Base-by-base conservation (phyloP, 2,329 filamentous ascomycete species). In the Fusarium sp. region DNA sequence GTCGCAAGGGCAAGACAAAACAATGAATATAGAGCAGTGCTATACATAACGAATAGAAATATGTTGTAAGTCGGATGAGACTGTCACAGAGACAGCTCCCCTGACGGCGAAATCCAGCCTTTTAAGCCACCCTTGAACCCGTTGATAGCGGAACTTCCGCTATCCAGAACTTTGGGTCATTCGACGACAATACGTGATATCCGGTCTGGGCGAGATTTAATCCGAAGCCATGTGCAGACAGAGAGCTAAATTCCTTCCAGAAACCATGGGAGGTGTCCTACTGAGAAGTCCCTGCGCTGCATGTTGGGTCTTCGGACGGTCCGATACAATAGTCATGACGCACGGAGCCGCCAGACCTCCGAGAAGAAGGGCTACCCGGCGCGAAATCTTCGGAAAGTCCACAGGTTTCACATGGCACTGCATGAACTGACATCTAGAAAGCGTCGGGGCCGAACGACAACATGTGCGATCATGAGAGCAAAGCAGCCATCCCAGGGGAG, bases 131-230 rank as follows among this genome's bases (percentile, higher is more conserved):
- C 13, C 12, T 37, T 16, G 16, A 7, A 37, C 12, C 7, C n/a
- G 23, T 43, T 10, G 8, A 52, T 7, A 12, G 50, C 64, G 68
- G 67, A 28, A 57, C 13, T 36, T 31, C 67, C 67, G 64, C 36
- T n/a, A 31, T 41, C 11, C 13, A 58, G 43, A 58, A 18, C 4
- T 39, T 6, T 51, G 37, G 40, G 39, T 59, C 47, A 31, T 27
- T 43, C 37, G 34, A 47, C 46, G 34, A 60, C 40, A 27, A 51
- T 52, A 41, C 23, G 53, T 44, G 40, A 37, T 28, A 41, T 15
- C 50, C 68, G 65, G 68, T 50, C 58, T 55, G 16, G 28, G 60
- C 68, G 65, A 69, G 34, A 56, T 36, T 2, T 15, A 7, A 12
- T 16, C 8, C 28, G 41, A 55, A 47, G 53, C 34, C 39, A 57